A percentile compares a stretch with the other conserved stretches of the same genome.
phyloP scores from a whole-genome alignment of 1,139 yeast genomes.

The Lodderomyces jiufengensis region DNA sequence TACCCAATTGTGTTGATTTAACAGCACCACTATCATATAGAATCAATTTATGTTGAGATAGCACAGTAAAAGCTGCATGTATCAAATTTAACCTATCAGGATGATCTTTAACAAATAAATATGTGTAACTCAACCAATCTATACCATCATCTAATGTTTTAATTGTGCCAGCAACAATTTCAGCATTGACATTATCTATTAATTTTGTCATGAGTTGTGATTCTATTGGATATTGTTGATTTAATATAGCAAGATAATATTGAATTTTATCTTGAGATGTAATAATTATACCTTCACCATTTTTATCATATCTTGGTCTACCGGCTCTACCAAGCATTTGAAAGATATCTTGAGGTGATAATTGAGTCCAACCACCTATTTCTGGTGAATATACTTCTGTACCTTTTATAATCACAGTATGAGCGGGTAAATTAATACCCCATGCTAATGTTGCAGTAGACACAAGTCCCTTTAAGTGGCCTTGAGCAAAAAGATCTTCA shows the following conservation, averaged over 20 bases:
- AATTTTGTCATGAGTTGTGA: constrained; percentile 73
- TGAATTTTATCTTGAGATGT: constrained; percentile 84
- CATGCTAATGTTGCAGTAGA: constrained; percentile 97
- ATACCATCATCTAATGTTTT: constrained; percentile 61
- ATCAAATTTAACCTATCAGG: constrained; percentile 60
- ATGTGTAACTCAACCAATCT: constrained; percentile 77
- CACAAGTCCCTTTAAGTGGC: constrained; percentile 75
- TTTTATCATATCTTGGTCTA: constrained; percentile 86
- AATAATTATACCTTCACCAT: constrained; percentile 92
- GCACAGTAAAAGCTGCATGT: constrained; percentile 68
- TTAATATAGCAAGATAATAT: constrained; percentile 81
- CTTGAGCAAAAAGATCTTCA: constrained; percentile 87
- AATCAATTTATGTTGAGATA: constrained; percentile 54
- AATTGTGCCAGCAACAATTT: constrained; percentile 72
- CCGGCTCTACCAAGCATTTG: constrained; percentile 99
- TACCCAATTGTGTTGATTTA: constrained; percentile 71
- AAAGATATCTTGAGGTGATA: constrained; percentile 89
- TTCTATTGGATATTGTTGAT: constrained; percentile 90
- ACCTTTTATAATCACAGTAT: constrained; percentile 91
- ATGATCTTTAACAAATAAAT: constrained; percentile 64
- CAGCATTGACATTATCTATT: constrained; percentile 82
- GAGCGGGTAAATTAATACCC: constrained; percentile 98
- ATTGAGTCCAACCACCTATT: constrained; percentile 80
- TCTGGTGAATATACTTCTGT: constrained; percentile 94
- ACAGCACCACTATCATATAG: constrained; percentile 47